Evolutionary conservation across 2,329 filamentous ascomycete genomes (phyloP).

Genomic region (Cladosporium austrohemisphaericum): DNA sequence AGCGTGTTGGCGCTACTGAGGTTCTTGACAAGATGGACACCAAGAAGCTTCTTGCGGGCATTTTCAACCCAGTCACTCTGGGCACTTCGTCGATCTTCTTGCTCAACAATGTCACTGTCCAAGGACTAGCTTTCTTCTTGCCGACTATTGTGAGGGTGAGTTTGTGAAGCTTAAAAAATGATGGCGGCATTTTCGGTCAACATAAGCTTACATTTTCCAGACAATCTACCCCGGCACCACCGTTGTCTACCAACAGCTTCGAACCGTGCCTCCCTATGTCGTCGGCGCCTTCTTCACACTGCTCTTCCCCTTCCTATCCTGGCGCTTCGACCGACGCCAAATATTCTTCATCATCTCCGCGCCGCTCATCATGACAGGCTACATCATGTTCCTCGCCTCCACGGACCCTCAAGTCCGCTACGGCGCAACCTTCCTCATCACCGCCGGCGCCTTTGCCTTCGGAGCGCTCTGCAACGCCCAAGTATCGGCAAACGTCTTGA

Average conservation of each 20-base stretch:
- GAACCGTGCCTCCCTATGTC: constrained; percentile 67
- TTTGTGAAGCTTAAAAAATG: too few relatives aligned
- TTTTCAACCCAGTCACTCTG: constrained; percentile 61
- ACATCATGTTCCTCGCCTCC: constrained; percentile 65
- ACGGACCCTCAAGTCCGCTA: constrained; percentile 55
- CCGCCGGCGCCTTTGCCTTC: constrained; percentile 59
- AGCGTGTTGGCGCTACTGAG: constrained; percentile 59
- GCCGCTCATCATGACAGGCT: constrained; percentile 64
- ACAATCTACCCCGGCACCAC: constrained; percentile 58
- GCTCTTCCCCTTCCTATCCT: constrained; percentile 58
- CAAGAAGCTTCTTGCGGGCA: constrained; percentile 58
- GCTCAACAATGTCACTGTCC: constrained; percentile 66
- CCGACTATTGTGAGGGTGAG: constrained; percentile 60
- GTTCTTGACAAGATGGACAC: constrained; percentile 62
- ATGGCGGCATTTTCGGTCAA: too few relatives aligned
- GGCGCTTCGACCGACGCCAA: constrained; percentile 55
- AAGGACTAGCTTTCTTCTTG: constrained; percentile 66
- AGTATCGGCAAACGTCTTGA: constrained; percentile 66
- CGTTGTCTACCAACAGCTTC: constrained; percentile 63
- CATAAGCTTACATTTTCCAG: neutral
- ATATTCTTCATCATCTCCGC: constrained; percentile 58
- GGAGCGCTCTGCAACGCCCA: constrained; percentile 65
- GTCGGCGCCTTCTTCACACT: constrained; percentile 66
- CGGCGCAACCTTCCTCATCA: constrained; percentile 67
- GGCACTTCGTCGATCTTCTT: constrained; percentile 57